Base-by-base conservation (phyloP, 495 filamentous ascomycete genomes). In the Letharia columbiana region DNA sequence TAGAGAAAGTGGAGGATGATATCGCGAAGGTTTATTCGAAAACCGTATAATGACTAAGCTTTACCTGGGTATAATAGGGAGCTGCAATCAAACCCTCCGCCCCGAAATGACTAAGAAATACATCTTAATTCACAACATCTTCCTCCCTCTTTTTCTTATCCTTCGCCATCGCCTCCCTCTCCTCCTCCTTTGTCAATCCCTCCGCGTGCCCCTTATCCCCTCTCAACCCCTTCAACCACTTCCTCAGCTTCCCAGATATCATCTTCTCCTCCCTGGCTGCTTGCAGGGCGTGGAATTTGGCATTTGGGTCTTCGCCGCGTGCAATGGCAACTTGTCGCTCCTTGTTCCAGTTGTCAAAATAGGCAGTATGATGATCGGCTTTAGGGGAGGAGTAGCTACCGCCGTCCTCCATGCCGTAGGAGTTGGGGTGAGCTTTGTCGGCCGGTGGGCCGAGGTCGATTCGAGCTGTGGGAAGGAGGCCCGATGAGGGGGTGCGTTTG, bases 1-100 rank as follows among this genome's bases (percentile, higher is more conserved):
- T 44, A 23, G 52, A 65, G 23, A 47, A 60, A 17, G 54, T 31
- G 37, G 63, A 60, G 54, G 63, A 65, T 12, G 63, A 60, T 17
- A 40, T 60, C 1, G 63, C 3, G 33, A 60, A 23, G 52, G 28
- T 59, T n/a, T 39, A 60, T n/a, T 60, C 63, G 4, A 60, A 47
- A 11, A 49, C 41, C 1, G 63, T 47, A 45, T 17, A 45, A 17
- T 15, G 28, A 11, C 33, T 2, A 28, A 18, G 11, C 28, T 54
- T 39, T 56, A 42, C 50, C 50, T 33, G 23, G 28, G 50, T 15
- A 54, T 54, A 9, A 54, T 33, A 28, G 20, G 28, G 28, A 12
- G 17, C 11, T 31, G 28, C 50, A 31, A 54, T 54, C 50, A 33
- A 54, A 33, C 4, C 23, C 1, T 54, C 23, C 23, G 23, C 23